These are phyloP conservation scores for Kodamaea fukazawae DNA, from an alignment of 805 yeast species.

Conservation along the genomic window DNA sequence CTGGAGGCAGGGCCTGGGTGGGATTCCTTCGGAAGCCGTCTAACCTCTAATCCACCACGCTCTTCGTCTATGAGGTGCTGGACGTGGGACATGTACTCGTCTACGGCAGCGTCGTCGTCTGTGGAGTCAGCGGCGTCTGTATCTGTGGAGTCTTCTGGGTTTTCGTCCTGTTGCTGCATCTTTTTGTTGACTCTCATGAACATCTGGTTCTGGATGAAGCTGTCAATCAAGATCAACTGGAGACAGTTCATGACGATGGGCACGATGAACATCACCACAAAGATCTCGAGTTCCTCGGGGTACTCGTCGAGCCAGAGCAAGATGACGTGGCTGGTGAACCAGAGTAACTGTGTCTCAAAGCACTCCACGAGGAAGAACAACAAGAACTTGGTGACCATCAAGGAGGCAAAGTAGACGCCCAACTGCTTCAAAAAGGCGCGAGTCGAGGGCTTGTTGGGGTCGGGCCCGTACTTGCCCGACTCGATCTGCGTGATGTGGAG, in stretches of 20 bases:
- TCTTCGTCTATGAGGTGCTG: neutral
- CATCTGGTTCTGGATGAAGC: constrained; percentile 59
- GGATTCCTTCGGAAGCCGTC: no score
- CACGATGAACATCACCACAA: constrained; percentile 80
- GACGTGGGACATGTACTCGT: neutral
- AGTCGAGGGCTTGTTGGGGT: constrained; percentile 53
- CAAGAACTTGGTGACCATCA: constrained; percentile 62
- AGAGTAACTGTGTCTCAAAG: constrained; percentile 50
- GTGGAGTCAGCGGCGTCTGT: no score
- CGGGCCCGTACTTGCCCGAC: constrained; percentile 62
- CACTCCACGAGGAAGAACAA: constrained; percentile 61
- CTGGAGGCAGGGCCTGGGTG: no score
- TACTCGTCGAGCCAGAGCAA: constrained; percentile 80
- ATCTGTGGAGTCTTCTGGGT: no score
- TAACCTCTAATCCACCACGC: neutral
- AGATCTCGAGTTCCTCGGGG: constrained; percentile 75
- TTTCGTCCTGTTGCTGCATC: constrained; percentile 10
- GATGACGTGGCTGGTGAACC: constrained; percentile 65
- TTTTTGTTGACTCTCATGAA: constrained; percentile 32
- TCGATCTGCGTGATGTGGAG: constrained; percentile 38
- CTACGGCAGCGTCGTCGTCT: neutral
- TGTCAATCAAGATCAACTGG: constrained; percentile 71
- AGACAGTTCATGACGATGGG: constrained; percentile 72
- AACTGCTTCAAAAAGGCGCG: constrained; percentile 70
- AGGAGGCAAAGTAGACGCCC: constrained; percentile 60